phyloP scores from a whole-genome alignment of 2,329 filamentous ascomycete species.

The Chrysoporthe puriensis region DNA sequence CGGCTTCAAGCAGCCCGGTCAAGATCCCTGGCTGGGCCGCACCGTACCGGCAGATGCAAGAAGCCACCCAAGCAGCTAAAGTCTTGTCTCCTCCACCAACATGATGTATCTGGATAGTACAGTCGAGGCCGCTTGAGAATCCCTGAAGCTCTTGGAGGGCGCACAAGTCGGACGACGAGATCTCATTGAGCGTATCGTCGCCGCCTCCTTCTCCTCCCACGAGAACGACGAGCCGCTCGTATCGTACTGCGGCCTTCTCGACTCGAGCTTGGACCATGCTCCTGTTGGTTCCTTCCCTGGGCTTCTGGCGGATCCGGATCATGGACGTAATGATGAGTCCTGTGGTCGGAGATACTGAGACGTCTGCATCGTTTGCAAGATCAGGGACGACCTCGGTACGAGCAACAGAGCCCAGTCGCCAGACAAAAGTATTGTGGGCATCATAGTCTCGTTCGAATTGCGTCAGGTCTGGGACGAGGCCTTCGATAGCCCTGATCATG shows the following conservation, averaged over 20 bases:
- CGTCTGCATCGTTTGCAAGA: constrained; percentile 66
- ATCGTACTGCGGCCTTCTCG: constrained; percentile 55
- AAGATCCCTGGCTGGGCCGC: constrained; percentile 33
- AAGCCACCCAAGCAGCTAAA: constrained; percentile 59
- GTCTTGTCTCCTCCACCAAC: constrained; percentile 54
- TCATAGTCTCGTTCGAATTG: constrained; percentile 37
- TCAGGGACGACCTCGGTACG: constrained; percentile 37
- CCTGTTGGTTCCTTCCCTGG: constrained; percentile 57
- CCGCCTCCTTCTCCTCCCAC: constrained; percentile 58
- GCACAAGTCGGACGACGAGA: constrained; percentile 46
- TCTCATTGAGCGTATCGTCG: constrained; percentile 43
- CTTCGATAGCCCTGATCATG: constrained; percentile 30
- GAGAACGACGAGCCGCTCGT: constrained; percentile 70
- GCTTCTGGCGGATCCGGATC: constrained; percentile 71
- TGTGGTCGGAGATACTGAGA: constrained; percentile 69
- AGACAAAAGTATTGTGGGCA: constrained; percentile 31
- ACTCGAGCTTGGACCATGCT: constrained; percentile 61
- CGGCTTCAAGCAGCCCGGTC: constrained; percentile 52
- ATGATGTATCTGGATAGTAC: constrained; percentile 47
- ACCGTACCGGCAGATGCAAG: constrained; percentile 52
- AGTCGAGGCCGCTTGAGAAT: constrained; percentile 49
- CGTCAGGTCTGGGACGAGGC: constrained; percentile 33
- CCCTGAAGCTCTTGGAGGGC: constrained; percentile 54
- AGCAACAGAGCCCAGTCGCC: constrained; percentile 31
- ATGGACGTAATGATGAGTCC: constrained; percentile 74